Evolutionary conservation across 495 filamentous ascomycete genomes (phyloP), one percentile per base, ranked within the genome.

Genomic region (Penicillium bovifimosum): DNA sequence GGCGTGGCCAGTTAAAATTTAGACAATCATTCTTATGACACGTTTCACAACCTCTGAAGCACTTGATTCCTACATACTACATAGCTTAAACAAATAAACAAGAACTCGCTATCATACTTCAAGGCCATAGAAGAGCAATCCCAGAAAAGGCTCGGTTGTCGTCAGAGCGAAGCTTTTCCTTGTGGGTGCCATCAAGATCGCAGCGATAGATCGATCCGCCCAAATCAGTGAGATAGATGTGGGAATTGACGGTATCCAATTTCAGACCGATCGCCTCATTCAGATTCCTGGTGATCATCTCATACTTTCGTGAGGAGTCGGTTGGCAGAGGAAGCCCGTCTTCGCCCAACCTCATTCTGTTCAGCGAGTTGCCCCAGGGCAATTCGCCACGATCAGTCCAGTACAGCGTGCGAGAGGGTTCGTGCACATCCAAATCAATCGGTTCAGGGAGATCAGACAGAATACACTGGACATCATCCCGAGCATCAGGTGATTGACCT

Each of bases 381-480:
- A 71, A 50, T 55, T 80, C 77, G 6, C 79, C 79, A 20, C 77
- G 70, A 56, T 81, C 78, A 2, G 78, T 79, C 79, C 77, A 80
- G 59, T 79, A 82, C 17, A 81, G 61, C 3, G 51, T 58, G 5
- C 51, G 34, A 17, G 56, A 47, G 0, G 63, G 52, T 29, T 70
- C 68, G 32, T 80, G 73, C 7, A 80, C 44, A 20, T 74, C 71
- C 3, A 82, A 60, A 56, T 81, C 76, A 53, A 80, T 76, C 1
- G 74, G 74, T 56, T 80, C 77, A 5, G 78, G 77, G 11, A 80
- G 62, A 1, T 58, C 53, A 6, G 63, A 47, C 13, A 74, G 59
- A 10, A 79, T 29, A 13, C 61, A 54, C 52, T 74, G 65, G 11
- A 75, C 63, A 44, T 80, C 73, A 2, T 40, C 49, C 11, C 69